Evolutionary conservation across 305 asterid genomes (phyloP), one percentile per base, ranked within the genome.

Genomic region (Solanum aculeatissimum): DNA sequence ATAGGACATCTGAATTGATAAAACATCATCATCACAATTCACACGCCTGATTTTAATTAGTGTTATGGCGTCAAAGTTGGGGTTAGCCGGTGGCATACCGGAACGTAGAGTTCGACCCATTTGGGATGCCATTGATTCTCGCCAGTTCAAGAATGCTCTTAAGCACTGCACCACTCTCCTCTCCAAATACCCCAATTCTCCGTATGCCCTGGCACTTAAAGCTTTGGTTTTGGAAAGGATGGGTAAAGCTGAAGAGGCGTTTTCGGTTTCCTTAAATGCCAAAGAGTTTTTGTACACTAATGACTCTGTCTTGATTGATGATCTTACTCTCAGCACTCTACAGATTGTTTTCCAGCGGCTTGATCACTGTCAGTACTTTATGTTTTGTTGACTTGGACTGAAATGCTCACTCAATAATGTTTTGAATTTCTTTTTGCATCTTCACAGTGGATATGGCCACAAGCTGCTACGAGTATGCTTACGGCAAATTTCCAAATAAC

Each of bases 281-380:
- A 97, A 93, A 85, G 96, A 93, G 70, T 89, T 94, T 74, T 86
- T 97, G 62, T 91, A 88, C 88, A 72, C 89, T 80, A 91, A 88
- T 53, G 93, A 95, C 80, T 83, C 97, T 71, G 87, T 92, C 80
- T 87, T 91, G 83, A 93, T 95, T 54, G 99, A 97, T 40, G 99
- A 97, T 89, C 95, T 93, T 86, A 97, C 99, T 9, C 95, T 97
- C 85, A 97, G 97, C 90, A 93, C 98, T 82, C 74, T 97, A 80
- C 99, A 97, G 92, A 94, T 97, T 90, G 99, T 93, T 88, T 94
- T 95, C 89, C 98, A 95, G 93, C 91, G 99, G 77, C 96, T 97
- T 19, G 94, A 93, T 89, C 99, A 91, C 87, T 88, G 99, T 95
- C 38, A 85, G 99, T 91, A 65, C 62, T 49, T 86, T 29, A 81